Base-by-base conservation (phyloP, 805 yeast species). In the Suhomyces prunicola region DNA sequence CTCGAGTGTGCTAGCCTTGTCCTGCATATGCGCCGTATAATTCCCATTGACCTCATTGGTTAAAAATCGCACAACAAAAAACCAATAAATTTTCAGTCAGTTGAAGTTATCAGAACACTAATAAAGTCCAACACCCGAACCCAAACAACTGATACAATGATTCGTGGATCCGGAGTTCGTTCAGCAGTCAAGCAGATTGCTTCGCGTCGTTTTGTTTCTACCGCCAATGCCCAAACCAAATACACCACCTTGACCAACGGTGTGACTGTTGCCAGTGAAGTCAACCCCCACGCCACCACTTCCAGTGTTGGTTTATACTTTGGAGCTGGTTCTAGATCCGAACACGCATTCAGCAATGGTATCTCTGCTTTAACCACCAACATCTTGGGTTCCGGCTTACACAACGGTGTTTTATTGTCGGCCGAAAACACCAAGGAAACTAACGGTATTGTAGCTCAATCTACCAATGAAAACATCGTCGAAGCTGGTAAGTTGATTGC, bases 271-370 rank as follows among this genome's bases (percentile, higher is more conserved):
- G 90, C 90, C 57, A 77, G 90, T 48, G 88, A 86, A 71, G 61
- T 79, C 60, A 80, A 84, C 72, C 80, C 86, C 42, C 62, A 71
- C 52, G 81, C 83, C 54, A 68, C 77, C 53, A 66, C 85, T 39
- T 76, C 89, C 47, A 78, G 90, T 36, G 77, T 86, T 60, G 93
- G 94, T 71, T 71, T 86, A 54, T 88, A 79, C 69, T 75, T 79
- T 67, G 87, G 86, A 60, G 88, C 91, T 49, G 96, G 96, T 69
- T 84, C 93, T 48, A 78, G 91, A 69, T 71, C 87, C 50, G 96
- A 88, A 72, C 87, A 86, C 72, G 78, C 89, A 44, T 87, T 84
- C 82, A 86, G 85, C 77, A 88, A 88, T 62, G 96, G 96, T 82
- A 83, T 86, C 50, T 82, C 93, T 51, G 81, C 86, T 57, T 73